A percentile compares a stretch with the other conserved stretches of the same genome.
phyloP scores from a whole-genome alignment of 1,284 basidiomycete species.

The Tausonia pullulans region DNA sequence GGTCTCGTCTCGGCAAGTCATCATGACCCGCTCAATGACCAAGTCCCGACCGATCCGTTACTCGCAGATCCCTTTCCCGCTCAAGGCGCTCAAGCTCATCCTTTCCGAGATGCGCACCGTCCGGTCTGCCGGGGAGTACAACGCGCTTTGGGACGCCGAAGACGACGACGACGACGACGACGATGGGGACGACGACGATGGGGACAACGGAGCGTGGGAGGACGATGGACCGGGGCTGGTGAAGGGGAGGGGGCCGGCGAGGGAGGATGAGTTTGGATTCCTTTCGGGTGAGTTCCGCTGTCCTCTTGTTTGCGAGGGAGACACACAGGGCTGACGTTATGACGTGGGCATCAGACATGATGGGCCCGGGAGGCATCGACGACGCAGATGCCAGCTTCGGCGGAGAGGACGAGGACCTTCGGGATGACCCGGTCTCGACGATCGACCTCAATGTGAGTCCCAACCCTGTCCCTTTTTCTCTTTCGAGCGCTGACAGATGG shows the following conservation, averaged over 20 bases:
- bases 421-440: slow-evolving; percentile 71
- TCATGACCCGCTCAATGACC: slow-evolving; percentile 88
- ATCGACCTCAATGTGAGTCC: slow-evolving; percentile 70
- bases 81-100: slow-evolving; percentile 82
- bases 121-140: slow-evolving; percentile 54
- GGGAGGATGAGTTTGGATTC: slow-evolving; percentile 37
- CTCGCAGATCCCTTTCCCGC: slow-evolving; percentile 70
- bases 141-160: slow-evolving; percentile 41
- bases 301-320: slow-evolving; percentile 52
- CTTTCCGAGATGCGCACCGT: slow-evolving; percentile 54
- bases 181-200: slow-evolving; percentile 57
- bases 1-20: slow-evolving; percentile 44
- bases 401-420: slow-evolving; percentile 72
- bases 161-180: slow-evolving; percentile 46
- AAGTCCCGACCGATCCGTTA: slow-evolving; percentile 77
- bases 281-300: slow-evolving; percentile 40
- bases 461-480: neutral
- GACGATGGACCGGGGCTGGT: slow-evolving; percentile 20
- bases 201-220: slow-evolving; percentile 34
- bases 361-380: slow-evolving; percentile 49
- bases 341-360: slow-evolving; percentile 29
- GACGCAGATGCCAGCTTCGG: slow-evolving; percentile 44
- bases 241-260: slow-evolving; percentile 34
- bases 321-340: neutral
- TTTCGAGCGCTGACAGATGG: neutral